Evolutionary conservation across 805 yeast genomes (phyloP), one percentile per base, ranked within the genome.

Genomic region (Candida argentea): DNA sequence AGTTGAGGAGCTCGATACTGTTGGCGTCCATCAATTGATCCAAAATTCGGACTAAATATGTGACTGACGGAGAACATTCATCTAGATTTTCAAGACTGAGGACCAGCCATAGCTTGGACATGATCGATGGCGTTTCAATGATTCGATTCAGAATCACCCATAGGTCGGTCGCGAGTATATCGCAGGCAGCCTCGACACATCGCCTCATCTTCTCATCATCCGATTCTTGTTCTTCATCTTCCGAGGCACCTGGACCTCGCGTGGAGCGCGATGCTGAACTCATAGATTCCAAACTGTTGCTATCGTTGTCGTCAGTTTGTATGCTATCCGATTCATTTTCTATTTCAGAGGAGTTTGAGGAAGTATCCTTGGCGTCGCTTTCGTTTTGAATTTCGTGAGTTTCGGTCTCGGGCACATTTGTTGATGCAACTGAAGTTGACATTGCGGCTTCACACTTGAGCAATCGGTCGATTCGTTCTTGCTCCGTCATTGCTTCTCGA

Each of bases 1-100:
- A 89, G 57, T 54, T 73, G 36, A 58, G 57, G 72, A 86, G 73
- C 39, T 81, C 89, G 14, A 61, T 55, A 39, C 61, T 50, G 37
- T 61, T 60, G 4, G 62, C 46, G 32, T 76, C 85, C 54, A 84
- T 76, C 50, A 87, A 80, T 67, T 83, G 85, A 45, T 87, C 95
- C 38, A 91, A 60, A 32, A 91, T 65, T 40, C 85, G 87, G 44
- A 61, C 54, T 25, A 61, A 36, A 37, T 55, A 58, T 7, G 59
- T 40, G 12, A 60, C 64, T 6, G 57, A 43, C 1, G 66, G 66
- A 14, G 58, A 54, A 31, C 50, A 47, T 35, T 61, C 67, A 9
- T 41, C 35, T 14, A 61, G 43, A 25, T 55, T 34, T 2, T 52
- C 50, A 22, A 57, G 36, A 4, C 42, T 32, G 17, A 61, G 32